Conservation (phyloP, 176 grass and related monocot genomes). For the Chrysopogon serrulatus region DNA sequence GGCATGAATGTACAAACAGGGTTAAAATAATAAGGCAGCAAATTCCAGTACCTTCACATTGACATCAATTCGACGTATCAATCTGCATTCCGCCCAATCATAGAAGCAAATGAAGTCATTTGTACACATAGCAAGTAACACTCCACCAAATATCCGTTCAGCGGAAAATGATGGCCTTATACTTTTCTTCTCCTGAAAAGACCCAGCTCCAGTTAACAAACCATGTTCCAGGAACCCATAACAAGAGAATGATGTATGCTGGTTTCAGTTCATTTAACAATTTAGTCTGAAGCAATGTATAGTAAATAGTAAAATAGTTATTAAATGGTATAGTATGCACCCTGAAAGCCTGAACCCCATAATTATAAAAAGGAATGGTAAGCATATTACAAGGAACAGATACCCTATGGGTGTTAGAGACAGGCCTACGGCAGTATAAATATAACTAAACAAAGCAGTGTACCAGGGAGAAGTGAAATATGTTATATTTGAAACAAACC, state of each 20-base stretch:
- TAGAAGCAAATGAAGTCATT: conserved; percentile 99
- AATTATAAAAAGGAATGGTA: not conserved
- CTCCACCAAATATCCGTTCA: conserved; percentile 87
- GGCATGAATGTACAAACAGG: not conserved
- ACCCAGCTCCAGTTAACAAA: not conserved
- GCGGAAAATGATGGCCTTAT: conserved; percentile 81
- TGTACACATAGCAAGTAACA: conserved; percentile 92
- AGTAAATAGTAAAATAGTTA: not conserved
- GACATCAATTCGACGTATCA: conserved; percentile 98
- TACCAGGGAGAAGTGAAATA: not conserved
- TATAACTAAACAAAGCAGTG: not conserved
- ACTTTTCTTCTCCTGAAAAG: conserved; percentile 96
- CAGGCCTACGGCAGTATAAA: not conserved
- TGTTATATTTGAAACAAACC: conserved; percentile 37
- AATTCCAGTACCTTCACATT: conserved; percentile 62
- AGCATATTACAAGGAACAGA: not conserved
- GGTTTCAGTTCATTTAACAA: not conserved
- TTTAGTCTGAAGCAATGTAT: not conserved
- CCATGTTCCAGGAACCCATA: conserved; percentile 14
- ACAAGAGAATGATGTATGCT: not conserved
- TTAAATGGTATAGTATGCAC: too few species aligned
- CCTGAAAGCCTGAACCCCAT: not conserved
- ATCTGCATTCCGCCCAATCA: conserved; percentile 85
- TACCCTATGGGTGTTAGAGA: not conserved
- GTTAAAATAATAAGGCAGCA: not conserved